These are phyloP conservation scores for Syncephalastrum monosporum DNA, from an alignment of 371 early-diverging fungal genomes.

Conservation along the genomic window DNA sequence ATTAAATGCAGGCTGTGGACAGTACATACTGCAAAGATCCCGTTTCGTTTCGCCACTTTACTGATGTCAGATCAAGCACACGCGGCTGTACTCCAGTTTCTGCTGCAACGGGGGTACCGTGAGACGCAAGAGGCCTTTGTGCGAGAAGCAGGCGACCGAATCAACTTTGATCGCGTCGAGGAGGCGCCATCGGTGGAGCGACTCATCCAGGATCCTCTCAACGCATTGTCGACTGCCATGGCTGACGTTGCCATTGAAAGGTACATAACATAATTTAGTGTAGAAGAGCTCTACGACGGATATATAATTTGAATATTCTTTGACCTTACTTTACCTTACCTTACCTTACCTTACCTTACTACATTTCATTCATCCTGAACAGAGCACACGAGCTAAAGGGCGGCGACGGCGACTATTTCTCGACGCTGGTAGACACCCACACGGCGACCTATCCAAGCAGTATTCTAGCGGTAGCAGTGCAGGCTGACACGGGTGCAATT, in stretches of 20 bases:
- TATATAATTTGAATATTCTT: no score
- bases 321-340: no score
- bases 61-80: slow-evolving; percentile 10
- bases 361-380: no score
- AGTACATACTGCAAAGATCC: no score
- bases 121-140: slow-evolving; percentile 20
- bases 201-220: background rate
- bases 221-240: no score
- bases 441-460: slow-evolving; percentile 50
- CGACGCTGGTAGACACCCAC: slow-evolving; percentile 16
- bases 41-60: no score
- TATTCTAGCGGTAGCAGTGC: slow-evolving; percentile 48
- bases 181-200: slow-evolving; percentile 13
- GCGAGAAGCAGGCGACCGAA: slow-evolving; percentile 15
- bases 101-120: slow-evolving; percentile 14
- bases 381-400: slow-evolving; percentile 15
- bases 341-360: no score
- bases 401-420: slow-evolving; percentile 34
- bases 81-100: slow-evolving; percentile 16
- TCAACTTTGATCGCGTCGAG: slow-evolving; percentile 12
- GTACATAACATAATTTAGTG: no score
- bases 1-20: no score
- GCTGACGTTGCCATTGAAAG: no score
- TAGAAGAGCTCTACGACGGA: no score
- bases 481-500: slow-evolving; percentile 35